phyloP scores from a whole-genome alignment of 768 basidiomycete genomes.

The Amanita muscaria region DNA sequence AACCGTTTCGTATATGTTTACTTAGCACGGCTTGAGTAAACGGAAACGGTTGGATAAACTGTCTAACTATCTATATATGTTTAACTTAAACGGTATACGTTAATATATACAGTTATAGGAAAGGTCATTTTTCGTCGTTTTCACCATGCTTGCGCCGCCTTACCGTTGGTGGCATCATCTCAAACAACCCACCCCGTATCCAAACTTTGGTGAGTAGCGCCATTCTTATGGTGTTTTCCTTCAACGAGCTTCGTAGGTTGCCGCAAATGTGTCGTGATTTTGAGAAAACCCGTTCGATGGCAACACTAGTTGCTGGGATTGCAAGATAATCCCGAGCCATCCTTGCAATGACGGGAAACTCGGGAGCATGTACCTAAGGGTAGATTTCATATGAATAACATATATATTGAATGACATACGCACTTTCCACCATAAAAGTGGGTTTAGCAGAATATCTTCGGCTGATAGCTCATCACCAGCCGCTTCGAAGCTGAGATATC shows the following conservation, averaged over 20 bases:
- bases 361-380: conserved; percentile 14
- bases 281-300: conserved; percentile 25
- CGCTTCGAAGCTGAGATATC: conserved; percentile 14
- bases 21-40: conserved; percentile 14
- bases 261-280: conserved; percentile 22
- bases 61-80: too few relatives aligned
- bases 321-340: conserved; percentile 25
- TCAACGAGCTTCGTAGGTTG: conserved; percentile 19
- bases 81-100: too few relatives aligned
- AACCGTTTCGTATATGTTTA: too few relatives aligned
- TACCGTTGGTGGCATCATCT: neutral
- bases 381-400: neutral
- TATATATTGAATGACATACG: conserved; percentile 7
- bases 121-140: neutral
- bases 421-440: conserved; percentile 26
- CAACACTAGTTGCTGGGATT: conserved; percentile 24
- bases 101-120: too few relatives aligned
- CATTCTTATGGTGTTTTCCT: conserved; percentile 20
- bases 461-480: conserved; percentile 1
- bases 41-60: conserved; percentile 34
- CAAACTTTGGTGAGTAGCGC: conserved; percentile 22
- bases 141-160: neutral
- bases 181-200: conserved; percentile 16
- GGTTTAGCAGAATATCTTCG: conserved; percentile 8
- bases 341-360: conserved; percentile 20